Base-by-base conservation (phyloP, 192 early-diverging fungal species). In the Coemansia sp. region DNA sequence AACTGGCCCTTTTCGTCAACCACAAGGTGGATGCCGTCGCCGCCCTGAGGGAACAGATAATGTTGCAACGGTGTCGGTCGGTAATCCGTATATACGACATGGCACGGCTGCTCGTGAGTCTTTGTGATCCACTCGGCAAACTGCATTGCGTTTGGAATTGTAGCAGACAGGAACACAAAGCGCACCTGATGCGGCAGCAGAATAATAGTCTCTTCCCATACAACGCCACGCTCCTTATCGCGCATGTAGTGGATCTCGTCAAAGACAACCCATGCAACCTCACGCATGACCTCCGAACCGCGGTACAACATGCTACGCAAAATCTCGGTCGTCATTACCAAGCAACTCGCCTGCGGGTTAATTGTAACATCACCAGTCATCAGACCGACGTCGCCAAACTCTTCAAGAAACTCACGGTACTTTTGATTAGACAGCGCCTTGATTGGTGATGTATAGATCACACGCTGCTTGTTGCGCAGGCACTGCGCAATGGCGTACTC, bases 321-420 rank as follows among this genome's bases (percentile, higher is more conserved):
- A 89, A 98, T 98, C 80, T 98, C 96, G 0, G 96, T 98, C 0
- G 96, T 98, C 96, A 98, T 98, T 21, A 98, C 94, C 43, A 97
- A 66, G 55, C 93, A 96, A 13, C 88, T 90, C 0, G 96, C 93
- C 51, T 82, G 83, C 13, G 94, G 90, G 66, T 93, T 94, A 79
- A 98, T 96, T 2, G 94, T 93, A 9, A 96, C 92, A 82, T 98
- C 96, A 49, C 96, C 96, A 1, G 96, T 98, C 94, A 98, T 94
- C 69, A 98, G 73, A 14, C 96, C 96, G 2, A 98, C 96, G 69
- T 98, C 96, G 15, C 93, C 93, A 82, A 98, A 98, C 58, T 96
- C 93, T 55, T 89, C 87, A 51, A 88, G 83, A 49, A 98, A 83
- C 80, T 98, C 96, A 59, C 96, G 81, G 60, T 93, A 98, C 82